Conservation (phyloP, 306 rosid genomes). For the Vigna angularis region DNA sequence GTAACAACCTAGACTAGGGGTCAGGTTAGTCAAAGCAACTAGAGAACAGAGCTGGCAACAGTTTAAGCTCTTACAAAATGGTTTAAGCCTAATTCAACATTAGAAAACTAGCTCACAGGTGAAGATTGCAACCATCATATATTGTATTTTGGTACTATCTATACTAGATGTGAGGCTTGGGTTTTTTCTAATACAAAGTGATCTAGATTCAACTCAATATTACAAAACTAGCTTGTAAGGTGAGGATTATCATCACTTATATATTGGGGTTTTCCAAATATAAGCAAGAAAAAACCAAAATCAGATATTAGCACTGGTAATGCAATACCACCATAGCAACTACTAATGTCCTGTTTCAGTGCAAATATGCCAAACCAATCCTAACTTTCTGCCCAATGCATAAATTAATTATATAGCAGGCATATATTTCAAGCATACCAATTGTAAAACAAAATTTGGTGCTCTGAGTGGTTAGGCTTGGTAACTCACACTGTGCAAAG, state of each 20-base stretch:
- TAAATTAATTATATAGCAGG: constrained; percentile 27
- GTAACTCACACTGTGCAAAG: constrained; percentile 69
- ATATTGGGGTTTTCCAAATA: too few relatives aligned
- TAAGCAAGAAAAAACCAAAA: constrained; percentile 14
- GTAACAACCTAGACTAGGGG: not conserved
- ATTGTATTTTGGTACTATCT: too few relatives aligned
- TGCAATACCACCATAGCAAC: constrained; percentile 3
- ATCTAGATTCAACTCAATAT: too few relatives aligned
- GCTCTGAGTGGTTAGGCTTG: constrained; percentile 29
- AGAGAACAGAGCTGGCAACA: not conserved
- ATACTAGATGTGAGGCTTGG: too few relatives aligned
- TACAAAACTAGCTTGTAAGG: too few relatives aligned
- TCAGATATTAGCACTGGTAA: constrained; percentile 14
- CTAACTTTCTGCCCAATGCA: constrained; percentile 11
- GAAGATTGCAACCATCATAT: too few relatives aligned
- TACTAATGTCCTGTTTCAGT: constrained; percentile 31
- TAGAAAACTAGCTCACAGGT: too few relatives aligned
- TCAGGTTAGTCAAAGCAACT: not conserved
- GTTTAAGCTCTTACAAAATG: not conserved
- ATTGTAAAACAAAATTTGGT: constrained; percentile 10
- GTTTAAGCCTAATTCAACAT: too few relatives aligned
- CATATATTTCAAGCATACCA: constrained; percentile 19
- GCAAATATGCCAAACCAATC: constrained; percentile 18
- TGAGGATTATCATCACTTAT: too few relatives aligned
- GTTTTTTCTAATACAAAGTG: too few relatives aligned